Evolutionary conservation across 2,329 filamentous ascomycete genomes (phyloP), one percentile per base, ranked within the genome.

Genomic region (Monilinia polystroma): DNA sequence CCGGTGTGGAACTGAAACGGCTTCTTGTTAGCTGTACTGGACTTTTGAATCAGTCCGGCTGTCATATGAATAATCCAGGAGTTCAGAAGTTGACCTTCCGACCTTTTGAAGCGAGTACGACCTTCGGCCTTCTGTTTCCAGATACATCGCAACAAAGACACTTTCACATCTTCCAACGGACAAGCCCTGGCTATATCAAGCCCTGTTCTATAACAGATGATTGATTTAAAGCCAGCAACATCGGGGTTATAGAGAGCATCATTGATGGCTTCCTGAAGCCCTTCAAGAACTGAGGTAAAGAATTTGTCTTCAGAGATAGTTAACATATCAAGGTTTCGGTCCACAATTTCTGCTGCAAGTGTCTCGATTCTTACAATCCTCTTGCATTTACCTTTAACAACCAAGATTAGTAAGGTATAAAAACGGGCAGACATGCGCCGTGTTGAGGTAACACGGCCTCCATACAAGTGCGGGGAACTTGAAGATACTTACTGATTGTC

Each of bases 1-100:
- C 91, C 91, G 0, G 91, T 95, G 73, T 96, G 92, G 70, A 96
- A 90, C 73, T 96, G 92, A 16, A 96, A 80, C 0, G 91, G 90
- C 75, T 94, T 95, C 66, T 84, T 85, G 67, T 77, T 72, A 1
- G 78, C 77, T 14, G n/a, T 52, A 3, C 75, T 76, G 43, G 79
- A 77, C 49, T 81, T 78, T 11, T 80, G 77, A 63, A 94, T 83
- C 38, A 87, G 76, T 56, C 83, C 80, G 8, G 91, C 86, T 0
- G 87, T 83, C 41, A 83, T 80, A 64, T 90, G 84, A 1, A 95
- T 86, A 3, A 94, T 77, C 68, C 87, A 85, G 68, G 91, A 86
- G 73, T 92, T 93, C 63, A 95, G 79, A 1, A 83, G 81, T 63
- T 85, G 85, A 58, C 87, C 81, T 59, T 90, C 80, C 12, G 93